Evolutionary conservation across 2,329 filamentous ascomycete species (phyloP).

Genomic region (Parastagonospora avenae): DNA sequence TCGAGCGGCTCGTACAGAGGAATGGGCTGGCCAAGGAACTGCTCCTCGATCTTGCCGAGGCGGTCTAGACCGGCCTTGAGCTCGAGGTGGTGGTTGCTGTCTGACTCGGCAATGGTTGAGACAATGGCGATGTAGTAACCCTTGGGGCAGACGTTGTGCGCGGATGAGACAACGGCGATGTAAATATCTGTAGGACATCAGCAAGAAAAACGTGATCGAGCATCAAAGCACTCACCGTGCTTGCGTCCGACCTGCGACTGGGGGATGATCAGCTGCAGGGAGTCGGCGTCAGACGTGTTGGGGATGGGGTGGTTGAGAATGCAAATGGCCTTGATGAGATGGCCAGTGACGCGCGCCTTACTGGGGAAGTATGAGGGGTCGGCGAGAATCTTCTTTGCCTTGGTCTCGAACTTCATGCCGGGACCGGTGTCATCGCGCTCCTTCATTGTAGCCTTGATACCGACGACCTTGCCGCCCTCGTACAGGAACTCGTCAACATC

Average conservation of each 20-base stretch:
- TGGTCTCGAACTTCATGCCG: slow-evolving; percentile 91
- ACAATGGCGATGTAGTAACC: slow-evolving; percentile 99
- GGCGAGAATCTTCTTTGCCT: slow-evolving; percentile 92
- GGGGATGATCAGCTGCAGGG: slow-evolving; percentile 93
- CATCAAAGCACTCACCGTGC: slow-evolving; percentile 69
- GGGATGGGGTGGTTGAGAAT: slow-evolving; percentile 94
- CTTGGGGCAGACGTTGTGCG: slow-evolving; percentile 98
- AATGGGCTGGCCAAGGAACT: slow-evolving; percentile 92
- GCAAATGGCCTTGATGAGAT: slow-evolving; percentile 95
- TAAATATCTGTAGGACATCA: slow-evolving; percentile 74
- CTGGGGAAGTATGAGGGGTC: slow-evolving; percentile 95
- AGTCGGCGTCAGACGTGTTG: slow-evolving; percentile 87
- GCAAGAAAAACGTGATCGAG: not conserved
- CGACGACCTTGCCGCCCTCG: slow-evolving; percentile 82
- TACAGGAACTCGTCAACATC: slow-evolving; percentile 88
- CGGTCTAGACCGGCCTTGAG: slow-evolving; percentile 90
- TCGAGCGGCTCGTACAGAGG: slow-evolving; percentile 91
- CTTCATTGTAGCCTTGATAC: slow-evolving; percentile 97
- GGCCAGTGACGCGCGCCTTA: slow-evolving; percentile 85
- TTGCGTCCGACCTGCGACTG: slow-evolving; percentile 97
- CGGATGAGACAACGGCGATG: slow-evolving; percentile 91
- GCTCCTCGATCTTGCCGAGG: slow-evolving; percentile 92
- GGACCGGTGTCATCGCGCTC: slow-evolving; percentile 75
- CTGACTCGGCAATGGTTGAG: slow-evolving; percentile 91
- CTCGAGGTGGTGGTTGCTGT: slow-evolving; percentile 94